These are phyloP conservation scores for Cucurbita pepo DNA, from an alignment of 306 rosid species.

Conservation along the genomic window DNA sequence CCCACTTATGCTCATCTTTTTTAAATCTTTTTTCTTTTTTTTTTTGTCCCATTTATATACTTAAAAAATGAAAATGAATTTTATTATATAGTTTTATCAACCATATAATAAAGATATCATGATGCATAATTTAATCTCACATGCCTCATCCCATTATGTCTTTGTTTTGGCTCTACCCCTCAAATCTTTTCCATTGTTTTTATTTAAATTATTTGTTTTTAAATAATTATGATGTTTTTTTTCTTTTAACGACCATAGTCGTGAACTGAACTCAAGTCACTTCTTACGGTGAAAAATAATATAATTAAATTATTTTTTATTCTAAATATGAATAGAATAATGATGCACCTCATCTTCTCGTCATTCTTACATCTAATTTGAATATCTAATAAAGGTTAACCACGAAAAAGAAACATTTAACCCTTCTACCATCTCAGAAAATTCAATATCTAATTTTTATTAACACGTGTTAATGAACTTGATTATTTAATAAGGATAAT, in stretches of 20 bases:
- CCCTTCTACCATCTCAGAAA: too few species aligned
- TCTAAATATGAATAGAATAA: neutral
- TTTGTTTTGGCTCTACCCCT: neutral
- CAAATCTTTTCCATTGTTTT: neutral
- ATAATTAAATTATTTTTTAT: neutral
- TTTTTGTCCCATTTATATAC: neutral
- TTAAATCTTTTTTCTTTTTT: too few species aligned
- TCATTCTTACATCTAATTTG: neutral
- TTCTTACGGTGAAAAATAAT: too few species aligned
- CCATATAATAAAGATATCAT: neutral
- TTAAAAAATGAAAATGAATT: neutral
- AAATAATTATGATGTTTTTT: neutral
- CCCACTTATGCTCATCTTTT: neutral
- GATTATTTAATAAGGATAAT: too few species aligned
- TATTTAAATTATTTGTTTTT: too few species aligned
- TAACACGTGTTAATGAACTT: too few species aligned
- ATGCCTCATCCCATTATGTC: slow-evolving; percentile 1
- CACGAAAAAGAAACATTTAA: too few species aligned
- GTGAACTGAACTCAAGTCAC: neutral
- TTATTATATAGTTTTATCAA: neutral
- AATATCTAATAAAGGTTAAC: neutral
- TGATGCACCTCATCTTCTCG: neutral
- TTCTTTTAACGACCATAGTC: neutral
- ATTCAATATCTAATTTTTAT: too few species aligned
- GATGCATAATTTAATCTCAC: neutral